These are phyloP conservation scores for Dillenia suffruticosa DNA, from an alignment of 164 flowering plant species.

Conservation along the genomic window DNA sequence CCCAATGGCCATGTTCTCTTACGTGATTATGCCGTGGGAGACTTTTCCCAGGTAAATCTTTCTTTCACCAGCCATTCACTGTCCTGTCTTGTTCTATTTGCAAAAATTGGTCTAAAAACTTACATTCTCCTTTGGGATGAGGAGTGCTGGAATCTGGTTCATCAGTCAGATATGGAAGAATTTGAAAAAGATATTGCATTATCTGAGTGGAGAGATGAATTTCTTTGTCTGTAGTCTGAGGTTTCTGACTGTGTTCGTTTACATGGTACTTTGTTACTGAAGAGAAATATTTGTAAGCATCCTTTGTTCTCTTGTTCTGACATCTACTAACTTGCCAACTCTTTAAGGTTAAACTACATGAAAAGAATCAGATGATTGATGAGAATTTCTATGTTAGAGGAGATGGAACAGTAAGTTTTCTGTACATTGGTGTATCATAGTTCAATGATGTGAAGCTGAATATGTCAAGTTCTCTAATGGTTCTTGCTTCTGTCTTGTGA, in stretches of 20 bases:
- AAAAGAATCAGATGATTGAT: slow-evolving; percentile 33
- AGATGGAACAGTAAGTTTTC: slow-evolving; percentile 51
- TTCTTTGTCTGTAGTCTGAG: neutral
- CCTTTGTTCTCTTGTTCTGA: neutral
- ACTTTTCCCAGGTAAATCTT: slow-evolving; percentile 30
- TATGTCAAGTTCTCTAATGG: neutral
- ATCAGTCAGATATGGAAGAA: slow-evolving; percentile 1
- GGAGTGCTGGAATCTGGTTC: neutral
- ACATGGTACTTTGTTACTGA: neutral
- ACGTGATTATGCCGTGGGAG: slow-evolving; percentile 37
- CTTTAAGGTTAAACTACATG: slow-evolving; percentile 32
- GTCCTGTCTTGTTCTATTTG: neutral
- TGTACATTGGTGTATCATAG: neutral
- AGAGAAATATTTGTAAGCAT: neutral
- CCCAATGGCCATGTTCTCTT: slow-evolving; percentile 31
- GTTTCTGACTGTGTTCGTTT: too few relatives aligned
- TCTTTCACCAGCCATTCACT: neutral
- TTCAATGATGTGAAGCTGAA: neutral
- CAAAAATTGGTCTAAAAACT: neutral
- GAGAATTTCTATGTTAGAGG: slow-evolving; percentile 44
- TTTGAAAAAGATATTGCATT: neutral
- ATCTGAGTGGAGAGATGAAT: neutral
- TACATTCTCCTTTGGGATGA: neutral
- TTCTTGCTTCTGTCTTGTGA: slow-evolving; percentile 8
- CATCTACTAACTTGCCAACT: neutral